Base-by-base conservation (phyloP, 208 protist species). In the Wallacemonas sp. region DNA sequence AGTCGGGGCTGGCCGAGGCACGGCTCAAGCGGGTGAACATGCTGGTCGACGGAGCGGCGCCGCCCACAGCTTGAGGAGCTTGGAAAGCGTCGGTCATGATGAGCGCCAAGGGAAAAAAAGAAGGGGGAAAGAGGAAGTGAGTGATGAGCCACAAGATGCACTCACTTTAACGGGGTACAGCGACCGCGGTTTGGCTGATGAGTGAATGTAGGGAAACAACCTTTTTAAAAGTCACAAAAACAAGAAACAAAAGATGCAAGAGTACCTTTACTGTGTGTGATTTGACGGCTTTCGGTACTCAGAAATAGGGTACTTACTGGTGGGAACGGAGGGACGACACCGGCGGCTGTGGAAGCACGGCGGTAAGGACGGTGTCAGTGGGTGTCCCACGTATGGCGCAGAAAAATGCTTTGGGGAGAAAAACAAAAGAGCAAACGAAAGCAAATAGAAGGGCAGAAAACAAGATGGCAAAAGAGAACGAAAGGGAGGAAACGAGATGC, bases 1-100 rank as follows among this genome's bases (percentile, higher is more conserved):
- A 89, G 53, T 89, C 83, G 5, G 71, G 75, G 71, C 79, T 89
- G 46, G 72, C 66, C 33, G 70, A 63, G 32, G 70, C 63, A 30
- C 81, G 73, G 48, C 81, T 83, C n/a, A 85, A 61, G 15, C 71
- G 70, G 1, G 78, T 59, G 33, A 81, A 78, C 32, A 55, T 59
- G 54, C 75, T 33, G 39, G 41, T 66, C 26, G 57, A 30, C 15
- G 54, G 22, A 3, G 48, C 19, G 27, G 46, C 58, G 22, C 48
- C 46, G 21, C 38, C 63, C 6, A 59, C 42, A 60, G 41, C 52
- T 26, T 22, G 19, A 50, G 22, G 38, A 27, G 48, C 52, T n/a
- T 38, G 19, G 41, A 22, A 54, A n/a, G 45, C 15, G 6, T 36
- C 38, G 9, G 19, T 9, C 54, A 46, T 61, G 32, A 32, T 21